Base-by-base conservation (phyloP, 2,329 filamentous ascomycete genomes). In the Fusarium chaquense region DNA sequence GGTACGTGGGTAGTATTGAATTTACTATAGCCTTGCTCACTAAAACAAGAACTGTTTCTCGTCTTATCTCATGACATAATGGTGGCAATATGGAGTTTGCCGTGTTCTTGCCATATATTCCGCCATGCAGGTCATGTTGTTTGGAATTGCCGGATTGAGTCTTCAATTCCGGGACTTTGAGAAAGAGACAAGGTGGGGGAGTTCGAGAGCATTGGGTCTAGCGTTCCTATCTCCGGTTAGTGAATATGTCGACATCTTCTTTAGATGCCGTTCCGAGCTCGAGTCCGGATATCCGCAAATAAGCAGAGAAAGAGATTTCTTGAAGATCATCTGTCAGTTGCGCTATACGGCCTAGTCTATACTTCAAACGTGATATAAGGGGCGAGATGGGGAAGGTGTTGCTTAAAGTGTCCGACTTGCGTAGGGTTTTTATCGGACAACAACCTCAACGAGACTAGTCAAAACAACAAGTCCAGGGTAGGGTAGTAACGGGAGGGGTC, bases 341-440 rank as follows among this genome's bases (percentile, higher is more conserved):
- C 35, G 26, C n/a, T 36, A 18, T 3, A 41, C n/a, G 38, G 12
- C 3, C 30, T 4, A 11, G 35, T 16, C 38, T 36, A 40, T 52
- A 52, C 4, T 9, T 52, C 49, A 52, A 41, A 40, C 26, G 33
- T 52, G 18, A 16, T 52, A 52, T 52, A 52, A 52, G 49, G 49
- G 49, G 49, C 49, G 30, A 6, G 28, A 51, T 51, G 49, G 33
- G 49, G 53, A 33, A 49, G 53, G 43, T 55, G n/a, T 56, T 47
- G 15, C 24, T 49, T 24, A 38, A 36, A 36, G 32, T 41, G 24
- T 30, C 32, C n/a, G n/a, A n/a, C n/a, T 22, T 56, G 44, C 11
- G n/a, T 45, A 38, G 53, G 43, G 43, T 20, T 18, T 16, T 16
- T 10, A 30, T 18, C 53, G 53, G 30, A 56, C 5, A 12, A 50